Percentiles rank a stretch among this genome's conserved stretches.
Conservation (phyloP, 2,329 filamentous ascomycete genomes). For the Westerdykella sp. region DNA sequence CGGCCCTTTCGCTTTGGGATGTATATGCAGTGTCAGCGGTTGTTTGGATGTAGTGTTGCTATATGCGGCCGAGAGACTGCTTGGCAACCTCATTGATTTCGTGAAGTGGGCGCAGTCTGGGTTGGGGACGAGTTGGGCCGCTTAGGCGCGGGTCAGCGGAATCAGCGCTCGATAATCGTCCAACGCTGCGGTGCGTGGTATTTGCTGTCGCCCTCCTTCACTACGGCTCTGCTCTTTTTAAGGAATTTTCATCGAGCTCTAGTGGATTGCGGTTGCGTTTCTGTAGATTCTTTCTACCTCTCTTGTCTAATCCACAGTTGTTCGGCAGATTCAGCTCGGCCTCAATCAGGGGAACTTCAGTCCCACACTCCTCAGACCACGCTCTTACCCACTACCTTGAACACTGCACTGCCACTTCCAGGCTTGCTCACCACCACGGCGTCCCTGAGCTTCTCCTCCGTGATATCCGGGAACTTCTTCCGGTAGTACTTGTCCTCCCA, state of each 20-base stretch:
- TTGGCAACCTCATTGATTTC: no score
- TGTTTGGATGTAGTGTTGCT: no score
- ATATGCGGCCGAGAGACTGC: no score
- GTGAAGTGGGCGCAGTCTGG: no score
- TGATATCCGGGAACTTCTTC: constrained; percentile 61
- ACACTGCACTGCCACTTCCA: constrained; percentile 56
- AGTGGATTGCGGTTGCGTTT: neutral
- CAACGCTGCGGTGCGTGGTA: no score
- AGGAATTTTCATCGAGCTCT: neutral
- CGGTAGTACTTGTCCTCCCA: constrained; percentile 78
- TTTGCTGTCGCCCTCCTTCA: no score
- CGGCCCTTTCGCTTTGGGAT: no score
- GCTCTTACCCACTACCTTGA: constrained; percentile 29
- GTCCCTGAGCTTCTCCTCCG: constrained; percentile 64
- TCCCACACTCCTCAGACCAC: constrained; percentile 14
- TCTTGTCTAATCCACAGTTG: neutral
- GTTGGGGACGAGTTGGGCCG: no score
- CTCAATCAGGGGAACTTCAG: neutral
- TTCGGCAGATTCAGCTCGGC: constrained; percentile 1
- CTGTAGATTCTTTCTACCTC: neutral
- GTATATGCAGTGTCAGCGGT: no score
- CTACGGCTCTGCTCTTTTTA: neutral
- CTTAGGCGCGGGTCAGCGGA: no score
- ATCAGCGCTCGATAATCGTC: no score
- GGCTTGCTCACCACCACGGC: constrained; percentile 89